Evolutionary conservation across 345 rosid genomes (phyloP), one percentile per base, ranked within the genome.

Genomic region (Populus nigra): DNA sequence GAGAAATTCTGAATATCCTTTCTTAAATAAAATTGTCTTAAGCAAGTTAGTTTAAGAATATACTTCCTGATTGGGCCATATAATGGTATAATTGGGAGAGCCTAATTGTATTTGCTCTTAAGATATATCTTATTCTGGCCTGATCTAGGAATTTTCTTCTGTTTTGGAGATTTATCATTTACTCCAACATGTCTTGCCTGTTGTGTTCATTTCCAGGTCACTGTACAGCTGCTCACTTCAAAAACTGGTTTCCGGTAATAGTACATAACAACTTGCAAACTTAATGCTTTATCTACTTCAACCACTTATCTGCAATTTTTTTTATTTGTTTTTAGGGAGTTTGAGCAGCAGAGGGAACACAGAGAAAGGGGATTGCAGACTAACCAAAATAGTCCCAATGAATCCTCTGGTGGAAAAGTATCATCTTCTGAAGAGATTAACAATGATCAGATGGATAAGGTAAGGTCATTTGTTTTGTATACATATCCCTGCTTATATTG

Each of bases 281-380:
- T 77, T 77, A 55, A 7, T 85, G 70, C 47, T 69, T 75, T 41
- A 53, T 70, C 57, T 68, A 45, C 65, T 65, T 67, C 69, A n/a
- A 67, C 55, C 66, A 61, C 76, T 82, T 65, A 71, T 65, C 47
- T 76, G 57, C 69, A 61, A 31, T 36, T 57, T 41, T 65, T 65
- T 57, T 41, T 65, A 55, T 57, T 80, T 81, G 45, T 62, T 85
- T 77, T 74, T 83, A 96, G 99, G 82, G 98, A 96, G 86, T 96
- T 96, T 74, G 99, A 96, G 85, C 99, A 90, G 86, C 98, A 93
- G 82, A 88, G 99, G 85, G 99, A 95, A 83, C 86, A 87, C 73
- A 89, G 94, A 79, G 99, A 95, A 77, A 88, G 85, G 85, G 98
- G 96, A 76, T 82, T 94, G 71, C 93, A 84, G 84, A 74, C 90